Base-by-base conservation (phyloP, 352 stramenopile genomes). In the Pythium utonaiense region DNA sequence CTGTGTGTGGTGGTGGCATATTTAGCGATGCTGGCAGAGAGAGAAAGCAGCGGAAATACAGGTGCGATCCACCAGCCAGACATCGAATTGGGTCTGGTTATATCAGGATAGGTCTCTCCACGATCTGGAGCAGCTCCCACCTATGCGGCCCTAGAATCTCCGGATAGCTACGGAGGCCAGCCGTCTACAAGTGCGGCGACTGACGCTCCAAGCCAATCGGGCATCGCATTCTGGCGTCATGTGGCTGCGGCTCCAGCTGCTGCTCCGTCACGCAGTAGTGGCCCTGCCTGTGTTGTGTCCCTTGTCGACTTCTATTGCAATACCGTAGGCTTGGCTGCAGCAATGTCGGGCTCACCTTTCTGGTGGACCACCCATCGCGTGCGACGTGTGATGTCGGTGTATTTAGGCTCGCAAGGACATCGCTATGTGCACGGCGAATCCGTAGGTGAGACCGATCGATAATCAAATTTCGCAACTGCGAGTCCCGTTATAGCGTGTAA, bases 11-110 rank as follows among this genome's bases (percentile, higher is more conserved):
- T 16, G 42, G 42, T 21, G n/a, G 41, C 42, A 33, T 50, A 21
- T 50, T 50, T 50, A 50, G 42, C 27, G 22, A 50, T 22, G 42
- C 42, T 50, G 42, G 42, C 13, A 33, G 42, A 33, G 42, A 50
- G 42, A 33, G 42, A 50, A 24, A n/a, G 42, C 22, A 14, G 40
- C 19, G 40, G 40, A 21, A 47, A 27, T 25, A 21, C 40, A 17
- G n/a, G 40, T 47, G 40, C 17, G 40, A 47, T 47, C 40, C 38
- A 7, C 38, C 38, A 44, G 38, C 38, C 17, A 24, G n/a, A 17
- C 40, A 33, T 5, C 28, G 28, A 33, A 33, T 9, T 5, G 5
- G 28, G 28, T 33, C 28, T 33, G 28, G 28, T 33, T 33, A 33
- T 33, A 33, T 33, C 28, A 33, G 28, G 28, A 33, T 33, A 10